Percentiles rank a stretch among this genome's conserved stretches.
phyloP scores from a whole-genome alignment of 1,284 basidiomycete genomes.

The Sparassis latifolia region DNA sequence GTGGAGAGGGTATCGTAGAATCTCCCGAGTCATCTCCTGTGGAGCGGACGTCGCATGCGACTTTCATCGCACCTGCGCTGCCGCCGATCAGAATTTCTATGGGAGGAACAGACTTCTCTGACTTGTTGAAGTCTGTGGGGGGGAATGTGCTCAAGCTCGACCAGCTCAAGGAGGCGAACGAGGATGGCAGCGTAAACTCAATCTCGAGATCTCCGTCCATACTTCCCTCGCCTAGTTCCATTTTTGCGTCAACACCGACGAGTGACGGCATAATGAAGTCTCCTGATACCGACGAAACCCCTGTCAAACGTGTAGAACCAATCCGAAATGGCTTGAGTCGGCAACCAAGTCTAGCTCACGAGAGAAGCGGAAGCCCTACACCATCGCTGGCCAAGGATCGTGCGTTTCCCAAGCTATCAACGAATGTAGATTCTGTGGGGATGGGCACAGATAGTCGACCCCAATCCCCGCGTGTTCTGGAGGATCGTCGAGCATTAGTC shows the following conservation, averaged over 20 bases:
- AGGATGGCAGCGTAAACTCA: conserved; percentile 16
- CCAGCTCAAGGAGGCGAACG: conserved; percentile 28
- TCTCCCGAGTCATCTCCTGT: conserved; percentile 47
- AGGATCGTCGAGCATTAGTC: neutral
- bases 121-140: conserved; percentile 54
- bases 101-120: conserved; percentile 72
- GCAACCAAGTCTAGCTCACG: no score
- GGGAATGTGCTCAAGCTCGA: conserved; percentile 35
- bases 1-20: conserved; percentile 36
- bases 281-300: no score
- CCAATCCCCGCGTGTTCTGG: no score
- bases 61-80: conserved; percentile 73
- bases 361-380: no score
- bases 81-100: conserved; percentile 82
- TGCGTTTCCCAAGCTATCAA: no score
- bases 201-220: conserved; percentile 14
- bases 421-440: no score
- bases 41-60: conserved; percentile 60
- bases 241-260: conserved; percentile 16
- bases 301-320: no score
- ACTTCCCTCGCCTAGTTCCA: neutral
- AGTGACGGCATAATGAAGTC: conserved; percentile 16
- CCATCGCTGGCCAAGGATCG: no score
- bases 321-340: no score
- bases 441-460: no score